Evolutionary conservation across 345 rosid genomes (phyloP).

Genomic region (Linum lewisii): DNA sequence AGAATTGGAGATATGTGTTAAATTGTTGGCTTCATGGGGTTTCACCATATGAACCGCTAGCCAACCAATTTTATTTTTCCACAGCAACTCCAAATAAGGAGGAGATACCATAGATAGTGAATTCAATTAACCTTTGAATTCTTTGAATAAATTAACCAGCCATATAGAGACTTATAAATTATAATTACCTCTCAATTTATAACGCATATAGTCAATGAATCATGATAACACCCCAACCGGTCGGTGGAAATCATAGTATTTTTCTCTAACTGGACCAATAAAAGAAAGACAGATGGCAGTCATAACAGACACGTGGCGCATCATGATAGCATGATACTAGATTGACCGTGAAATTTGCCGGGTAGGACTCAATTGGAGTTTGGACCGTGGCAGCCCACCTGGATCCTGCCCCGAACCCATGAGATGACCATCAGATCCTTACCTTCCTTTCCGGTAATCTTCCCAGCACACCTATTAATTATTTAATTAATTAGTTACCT

Average conservation of each 20-base stretch:
- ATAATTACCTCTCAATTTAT: too few relatives aligned
- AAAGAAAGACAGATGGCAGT: neutral
- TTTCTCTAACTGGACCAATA: neutral
- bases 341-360: conserved; percentile 24
- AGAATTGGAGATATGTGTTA: too few relatives aligned
- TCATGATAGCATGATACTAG: conserved; percentile 10
- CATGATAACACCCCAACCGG: neutral
- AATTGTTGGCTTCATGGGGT: too few relatives aligned
- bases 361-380: conserved; percentile 4
- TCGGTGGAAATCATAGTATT: neutral
- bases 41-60: too few relatives aligned
- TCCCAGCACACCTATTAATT: neutral
- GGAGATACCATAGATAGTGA: too few relatives aligned
- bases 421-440: neutral
- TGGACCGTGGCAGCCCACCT: neutral
- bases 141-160: too few relatives aligned
- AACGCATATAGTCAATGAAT: too few relatives aligned
- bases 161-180: too few relatives aligned
- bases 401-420: too few relatives aligned
- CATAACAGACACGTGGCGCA: conserved; percentile 18
- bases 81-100: too few relatives aligned
- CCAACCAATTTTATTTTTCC: too few relatives aligned
- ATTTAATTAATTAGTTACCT: neutral
- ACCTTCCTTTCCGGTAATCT: conserved; percentile 18
- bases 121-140: too few relatives aligned